These are phyloP conservation scores for Trapa bicornis DNA, from an alignment of 345 rosid species.

Conservation along the genomic window DNA sequence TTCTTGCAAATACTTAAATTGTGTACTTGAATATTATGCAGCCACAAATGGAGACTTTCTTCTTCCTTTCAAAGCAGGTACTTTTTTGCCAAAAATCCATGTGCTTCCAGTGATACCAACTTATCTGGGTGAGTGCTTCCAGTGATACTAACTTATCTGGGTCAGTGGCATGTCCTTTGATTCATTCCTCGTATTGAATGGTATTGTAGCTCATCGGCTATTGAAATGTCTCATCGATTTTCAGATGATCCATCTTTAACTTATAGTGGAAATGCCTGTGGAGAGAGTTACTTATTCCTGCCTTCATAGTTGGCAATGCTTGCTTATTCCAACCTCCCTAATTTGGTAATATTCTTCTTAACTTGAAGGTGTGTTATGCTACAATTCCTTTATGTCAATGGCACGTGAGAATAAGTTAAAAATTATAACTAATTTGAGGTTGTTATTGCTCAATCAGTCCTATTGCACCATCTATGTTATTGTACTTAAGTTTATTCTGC, in stretches of 20 bases:
- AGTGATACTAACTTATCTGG: constrained; percentile 83
- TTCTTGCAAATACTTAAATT: background rate
- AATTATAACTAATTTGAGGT: constrained; percentile 62
- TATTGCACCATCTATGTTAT: too few relatives aligned
- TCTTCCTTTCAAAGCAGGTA: constrained; percentile 93
- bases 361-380: constrained; percentile 62
- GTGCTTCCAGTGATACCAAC: constrained; percentile 74
- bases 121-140: constrained; percentile 70
- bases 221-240: background rate
- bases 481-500: too few relatives aligned
- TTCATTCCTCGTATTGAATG: background rate
- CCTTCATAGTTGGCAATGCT: background rate
- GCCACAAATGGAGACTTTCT: constrained; percentile 91
- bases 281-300: background rate
- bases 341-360: background rate
- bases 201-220: background rate
- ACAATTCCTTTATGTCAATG: constrained; percentile 70
- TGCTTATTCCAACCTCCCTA: background rate
- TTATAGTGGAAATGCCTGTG: background rate
- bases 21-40: constrained; percentile 16
- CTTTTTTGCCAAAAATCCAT: constrained; percentile 75
- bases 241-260: background rate
- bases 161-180: constrained; percentile 26
- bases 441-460: constrained; percentile 11
- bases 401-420: too few relatives aligned